Evolutionary conservation across 2,329 filamentous ascomycete species (phyloP), one percentile per base, ranked within the genome.

Genomic region (Microsporum audouinii): DNA sequence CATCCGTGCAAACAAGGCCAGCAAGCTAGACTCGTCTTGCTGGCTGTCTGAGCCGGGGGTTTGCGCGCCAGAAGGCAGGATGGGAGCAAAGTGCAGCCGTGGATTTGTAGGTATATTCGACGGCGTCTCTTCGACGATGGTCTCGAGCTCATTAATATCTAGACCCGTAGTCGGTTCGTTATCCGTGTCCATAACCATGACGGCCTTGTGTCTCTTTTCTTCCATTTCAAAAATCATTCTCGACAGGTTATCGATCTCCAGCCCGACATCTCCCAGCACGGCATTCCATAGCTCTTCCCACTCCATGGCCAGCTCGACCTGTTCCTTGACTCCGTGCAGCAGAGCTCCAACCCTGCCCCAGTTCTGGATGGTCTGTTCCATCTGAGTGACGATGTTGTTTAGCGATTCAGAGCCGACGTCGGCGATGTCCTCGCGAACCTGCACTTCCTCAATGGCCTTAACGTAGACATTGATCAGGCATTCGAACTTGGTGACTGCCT

Each of bases 241-340:
- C 68, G 83, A 84, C 14, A 95, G 79, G 51, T 87, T 86, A 65
- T 94, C 88, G 70, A 91, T 86, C 75, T 99, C 94, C 64, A 87
- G 85, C 59, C 91, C 89, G 63, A 97, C 96, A 71, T 97, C 92
- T 51, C 91, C 92, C 2, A 99, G 79, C 2, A 97, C 92, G 65
- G 83, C 89, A 68, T 90, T 90, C 92, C 94, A 97, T 39, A 99
- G 80, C 75, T 97, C 91, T 73, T 96, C 91, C 92, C 92, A 99
- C 71, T 99, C 94, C 91, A 97, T 95, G 55, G 94, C 94, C 62
- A 96, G 85, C 73, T 97, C 94, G 17, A 99, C 92, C 70, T 97
- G 92, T 56, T 83, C 83, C 71, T 95, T 95, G 61, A 96, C 88
- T 31, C 77, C 86, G 65, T 87, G 88, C 58, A 99, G 77, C 1